These are phyloP conservation scores for Phytophthora vignae DNA, from an alignment of 352 stramenopile genomes.

Conservation along the genomic window DNA sequence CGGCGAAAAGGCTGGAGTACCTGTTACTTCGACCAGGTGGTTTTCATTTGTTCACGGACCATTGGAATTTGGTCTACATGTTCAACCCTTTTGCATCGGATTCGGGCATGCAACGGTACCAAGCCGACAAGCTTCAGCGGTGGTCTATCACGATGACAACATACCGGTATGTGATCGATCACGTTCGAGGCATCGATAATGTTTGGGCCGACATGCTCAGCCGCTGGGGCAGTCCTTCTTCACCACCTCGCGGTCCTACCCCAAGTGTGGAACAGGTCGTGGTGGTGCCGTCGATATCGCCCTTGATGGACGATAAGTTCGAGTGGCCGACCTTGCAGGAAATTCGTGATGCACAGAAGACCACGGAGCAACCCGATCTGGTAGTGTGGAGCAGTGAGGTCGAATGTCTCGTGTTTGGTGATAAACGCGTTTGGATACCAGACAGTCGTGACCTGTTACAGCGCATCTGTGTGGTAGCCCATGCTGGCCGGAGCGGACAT, in stretches of 20 bases:
- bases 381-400: neutral
- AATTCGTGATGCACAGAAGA: neutral
- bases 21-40: slow-evolving; percentile 19
- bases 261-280: neutral
- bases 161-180: slow-evolving; percentile 35
- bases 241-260: neutral
- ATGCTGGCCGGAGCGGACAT: slow-evolving; percentile 33
- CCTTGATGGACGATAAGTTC: neutral
- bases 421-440: slow-evolving; percentile 4
- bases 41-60: slow-evolving; percentile 36
- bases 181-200: slow-evolving; percentile 11
- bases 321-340: slow-evolving; percentile 2
- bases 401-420: neutral
- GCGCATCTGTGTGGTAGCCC: slow-evolving; percentile 32
- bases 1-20: slow-evolving; percentile 18
- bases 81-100: slow-evolving; percentile 21
- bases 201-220: slow-evolving; percentile 21
- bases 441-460: slow-evolving; percentile 11
- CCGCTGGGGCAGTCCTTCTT: slow-evolving; percentile 1
- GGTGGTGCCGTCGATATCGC: slow-evolving; percentile 2
- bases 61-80: slow-evolving; percentile 37
- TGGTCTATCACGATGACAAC: slow-evolving; percentile 27
- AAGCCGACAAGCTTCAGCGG: slow-evolving; percentile 24
- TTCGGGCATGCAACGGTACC: slow-evolving; percentile 11
- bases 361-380: neutral